phyloP scores from a whole-genome alignment of 495 filamentous ascomycete species.

The Daldinia vernicosa region DNA sequence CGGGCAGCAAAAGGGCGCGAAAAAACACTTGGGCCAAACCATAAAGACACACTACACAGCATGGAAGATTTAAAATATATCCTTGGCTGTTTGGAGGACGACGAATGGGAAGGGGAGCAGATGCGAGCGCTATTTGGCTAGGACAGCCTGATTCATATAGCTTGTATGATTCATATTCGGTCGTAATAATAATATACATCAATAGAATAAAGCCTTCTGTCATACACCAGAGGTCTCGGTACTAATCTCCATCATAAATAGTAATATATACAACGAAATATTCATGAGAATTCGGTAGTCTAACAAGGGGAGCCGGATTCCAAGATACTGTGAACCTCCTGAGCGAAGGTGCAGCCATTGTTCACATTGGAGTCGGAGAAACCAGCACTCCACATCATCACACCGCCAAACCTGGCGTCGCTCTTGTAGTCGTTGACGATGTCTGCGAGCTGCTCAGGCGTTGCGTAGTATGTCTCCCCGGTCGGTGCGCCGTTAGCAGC shows the following conservation, averaged over 20 bases:
- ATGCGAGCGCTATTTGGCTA: background rate
- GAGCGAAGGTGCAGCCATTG: slow-evolving; percentile 55
- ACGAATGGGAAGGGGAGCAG: background rate
- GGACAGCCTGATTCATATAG: background rate
- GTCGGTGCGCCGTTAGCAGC: slow-evolving; percentile 52
- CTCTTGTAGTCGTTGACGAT: slow-evolving; percentile 47
- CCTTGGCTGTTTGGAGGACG: background rate
- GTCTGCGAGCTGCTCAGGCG: slow-evolving; percentile 48
- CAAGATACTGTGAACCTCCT: slow-evolving; percentile 43
- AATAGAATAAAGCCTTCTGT: background rate
- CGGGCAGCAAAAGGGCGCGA: background rate
- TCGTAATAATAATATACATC: background rate
- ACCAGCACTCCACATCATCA: slow-evolving; percentile 65
- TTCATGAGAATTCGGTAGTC: background rate
- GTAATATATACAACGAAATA: background rate
- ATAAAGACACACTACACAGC: background rate
- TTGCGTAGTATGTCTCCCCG: slow-evolving; percentile 57
- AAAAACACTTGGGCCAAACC: background rate
- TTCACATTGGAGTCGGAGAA: slow-evolving; percentile 55
- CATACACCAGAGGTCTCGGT: background rate
- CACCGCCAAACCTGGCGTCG: slow-evolving; percentile 57
- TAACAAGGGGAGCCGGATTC: slow-evolving; percentile 19
- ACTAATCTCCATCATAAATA: background rate
- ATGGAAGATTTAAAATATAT: background rate
- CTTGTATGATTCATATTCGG: background rate